Conservation (phyloP, 1,139 yeast genomes). For the Suhomyces wounanorum region DNA sequence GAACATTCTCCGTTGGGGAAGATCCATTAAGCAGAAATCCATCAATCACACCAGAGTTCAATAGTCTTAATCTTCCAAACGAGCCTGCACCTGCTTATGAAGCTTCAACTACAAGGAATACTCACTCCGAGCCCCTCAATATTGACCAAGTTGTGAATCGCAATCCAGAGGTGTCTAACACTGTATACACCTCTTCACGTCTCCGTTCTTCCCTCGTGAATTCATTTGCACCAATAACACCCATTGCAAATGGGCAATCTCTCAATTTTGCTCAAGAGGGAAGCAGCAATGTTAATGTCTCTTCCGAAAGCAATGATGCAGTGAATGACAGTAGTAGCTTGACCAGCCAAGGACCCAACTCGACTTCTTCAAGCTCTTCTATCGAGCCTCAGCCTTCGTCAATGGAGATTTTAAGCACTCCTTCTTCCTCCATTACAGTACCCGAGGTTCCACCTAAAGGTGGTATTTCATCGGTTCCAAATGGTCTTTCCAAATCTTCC, state of each 20-base stretch:
- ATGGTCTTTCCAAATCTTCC: not conserved
- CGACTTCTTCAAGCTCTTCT: conserved; percentile 7
- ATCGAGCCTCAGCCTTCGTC: conserved; percentile 1
- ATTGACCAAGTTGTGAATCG: conserved; percentile 19
- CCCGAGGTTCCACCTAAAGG: not conserved
- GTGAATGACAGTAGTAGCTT: conserved; percentile 7
- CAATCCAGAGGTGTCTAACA: not conserved
- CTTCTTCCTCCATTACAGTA: conserved; percentile 5
- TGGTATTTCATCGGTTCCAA: not conserved
- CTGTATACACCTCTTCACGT: conserved; percentile 15
- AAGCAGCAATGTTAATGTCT: not conserved
- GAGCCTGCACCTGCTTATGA: conserved; percentile 45
- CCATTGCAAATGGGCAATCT: not conserved
- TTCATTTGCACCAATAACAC: conserved; percentile 26
- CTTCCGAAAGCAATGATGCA: not conserved
- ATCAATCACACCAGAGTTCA: conserved; percentile 23
- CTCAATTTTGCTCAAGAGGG: not conserved
- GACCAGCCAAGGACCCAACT: not conserved
- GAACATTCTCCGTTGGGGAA: conserved; percentile 39
- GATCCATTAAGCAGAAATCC: conserved; percentile 39
- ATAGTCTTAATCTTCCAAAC: conserved; percentile 18
- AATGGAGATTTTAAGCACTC: conserved; percentile 7
- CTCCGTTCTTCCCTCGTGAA: conserved; percentile 28
- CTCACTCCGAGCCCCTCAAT: conserved; percentile 8
- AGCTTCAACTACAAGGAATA: conserved; percentile 3